Base-by-base conservation (phyloP, 2,329 filamentous ascomycete species). In the Phialophora chinensis region DNA sequence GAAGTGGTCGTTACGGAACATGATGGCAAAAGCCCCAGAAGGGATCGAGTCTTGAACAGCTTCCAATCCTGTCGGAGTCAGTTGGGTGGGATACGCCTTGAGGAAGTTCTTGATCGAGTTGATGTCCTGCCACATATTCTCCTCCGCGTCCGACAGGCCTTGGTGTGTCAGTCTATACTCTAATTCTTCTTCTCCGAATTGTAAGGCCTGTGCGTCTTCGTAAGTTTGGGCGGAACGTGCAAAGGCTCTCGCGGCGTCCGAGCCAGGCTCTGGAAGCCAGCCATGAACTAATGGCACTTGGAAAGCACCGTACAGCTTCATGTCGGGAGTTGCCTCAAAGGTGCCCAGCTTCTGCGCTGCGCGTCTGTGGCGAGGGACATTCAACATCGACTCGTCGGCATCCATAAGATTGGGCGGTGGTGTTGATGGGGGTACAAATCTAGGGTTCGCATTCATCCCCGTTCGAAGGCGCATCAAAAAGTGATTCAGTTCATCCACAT, bases 1-100 rank as follows among this genome's bases (percentile, higher is more conserved):
- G 75, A 99, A 99, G 76, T 99, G 95, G 75, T 99, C 94, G 73
- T 99, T 99, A 29, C 95, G 88, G 81, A 99, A 99, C 1, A 99
- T 80, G 58, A 99, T 98, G 0, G 92, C 92, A 68, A 97, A 87
- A 1, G 90, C 88, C 1, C 93, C 94, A 0, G 92, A 90, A 12
- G 85, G 81, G 65, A 97, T 84, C 5, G 86, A 88, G 59, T 87
- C 86, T 0, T 85, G 85, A 47, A 98, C 88, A 1, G 91, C 86
- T 47, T 91, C 86, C 2, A 99, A 83, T 0, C 95, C 95, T 77
- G 90, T 90, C 0, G 87, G 82, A 0, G 95, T 97, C 25, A 99
- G 82, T 73, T 99, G 95, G 0, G 95, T 98, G 0, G 92, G 90
- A 67, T 92, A 93, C 14, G 80, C 69, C 3, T 83, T 81, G n/a